Conservation (phyloP, 1,284 basidiomycete species). For the Tremellales sp. region DNA sequence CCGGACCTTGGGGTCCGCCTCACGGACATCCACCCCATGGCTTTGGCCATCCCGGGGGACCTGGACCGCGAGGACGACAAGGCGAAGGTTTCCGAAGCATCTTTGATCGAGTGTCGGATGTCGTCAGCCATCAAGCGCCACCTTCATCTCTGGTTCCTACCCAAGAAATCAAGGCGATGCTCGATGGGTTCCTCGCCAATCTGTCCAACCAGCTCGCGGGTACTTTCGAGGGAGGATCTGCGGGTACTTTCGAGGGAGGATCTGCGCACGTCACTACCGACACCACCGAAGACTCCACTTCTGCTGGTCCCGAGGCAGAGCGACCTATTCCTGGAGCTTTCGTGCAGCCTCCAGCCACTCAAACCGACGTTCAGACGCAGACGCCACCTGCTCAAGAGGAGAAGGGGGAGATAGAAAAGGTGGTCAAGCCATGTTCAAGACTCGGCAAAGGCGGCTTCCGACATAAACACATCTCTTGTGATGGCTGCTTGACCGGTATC, state of each 20-base stretch:
- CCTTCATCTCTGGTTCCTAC: conserved; percentile 22
- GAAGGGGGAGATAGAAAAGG: no score
- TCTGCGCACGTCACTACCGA: conserved; percentile 12
- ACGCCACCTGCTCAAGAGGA: conserved; percentile 7
- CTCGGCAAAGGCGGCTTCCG: conserved; percentile 40
- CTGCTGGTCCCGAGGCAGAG: conserved; percentile 14
- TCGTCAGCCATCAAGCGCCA: conserved; percentile 16
- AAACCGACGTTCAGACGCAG: conserved; percentile 17
- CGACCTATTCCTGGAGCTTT: conserved; percentile 38
- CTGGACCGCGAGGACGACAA: conserved; percentile 1
- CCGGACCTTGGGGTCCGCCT: conserved; percentile 8
- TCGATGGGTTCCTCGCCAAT: conserved; percentile 46
- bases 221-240: conserved; percentile 33
- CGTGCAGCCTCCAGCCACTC: conserved; percentile 13
- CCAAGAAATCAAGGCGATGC: conserved; percentile 41
- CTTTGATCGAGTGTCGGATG: conserved; percentile 26
- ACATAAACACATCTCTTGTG: conserved; percentile 45
- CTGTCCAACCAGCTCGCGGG: conserved; percentile 44
- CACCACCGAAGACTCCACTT: neutral
- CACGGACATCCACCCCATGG: conserved; percentile 1
- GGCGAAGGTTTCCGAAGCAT: conserved; percentile 17
- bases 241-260: no score
- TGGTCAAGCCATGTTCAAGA: conserved; percentile 12
- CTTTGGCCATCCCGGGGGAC: conserved; percentile 10
- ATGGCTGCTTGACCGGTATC: conserved; percentile 42